Percentiles rank a stretch among this genome's conserved stretches.
phyloP scores from a whole-genome alignment of 805 yeast genomes.

The Yarrowia osloensis region DNA sequence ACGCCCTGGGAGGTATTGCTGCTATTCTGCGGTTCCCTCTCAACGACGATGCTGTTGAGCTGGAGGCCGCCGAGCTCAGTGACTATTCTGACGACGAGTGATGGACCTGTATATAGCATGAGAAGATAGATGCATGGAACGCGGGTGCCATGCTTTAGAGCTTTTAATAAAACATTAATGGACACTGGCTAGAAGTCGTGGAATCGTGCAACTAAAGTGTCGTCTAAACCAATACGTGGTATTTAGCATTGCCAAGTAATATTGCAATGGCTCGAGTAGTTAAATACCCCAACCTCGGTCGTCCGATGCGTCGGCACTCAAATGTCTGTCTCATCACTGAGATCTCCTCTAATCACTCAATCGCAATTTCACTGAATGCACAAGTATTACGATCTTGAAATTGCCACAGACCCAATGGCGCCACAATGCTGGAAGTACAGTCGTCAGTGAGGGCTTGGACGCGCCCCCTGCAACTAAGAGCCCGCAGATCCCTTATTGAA shows the following conservation, averaged over 20 bases:
- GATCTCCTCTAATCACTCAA: not conserved
- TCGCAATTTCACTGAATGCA: no score
- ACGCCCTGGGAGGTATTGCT: slow-evolving; percentile 29
- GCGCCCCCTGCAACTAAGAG: no score
- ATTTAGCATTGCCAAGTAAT: no score
- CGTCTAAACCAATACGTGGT: no score
- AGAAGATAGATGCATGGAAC: not conserved
- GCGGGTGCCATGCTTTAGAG: not conserved
- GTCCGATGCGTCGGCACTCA: no score
- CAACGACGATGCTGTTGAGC: slow-evolving; percentile 16
- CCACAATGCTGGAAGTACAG: not conserved
- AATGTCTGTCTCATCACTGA: no score
- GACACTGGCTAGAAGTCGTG: no score
- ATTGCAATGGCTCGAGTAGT: no score
- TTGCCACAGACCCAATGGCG: not conserved
- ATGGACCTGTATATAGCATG: not conserved
- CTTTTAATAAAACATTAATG: not conserved
- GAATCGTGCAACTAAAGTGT: no score
- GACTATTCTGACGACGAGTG: slow-evolving; percentile 29
- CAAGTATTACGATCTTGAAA: not conserved
- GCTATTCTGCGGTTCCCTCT: slow-evolving; percentile 28
- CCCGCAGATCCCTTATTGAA: no score
- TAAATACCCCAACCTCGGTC: no score
- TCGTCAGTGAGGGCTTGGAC: no score
- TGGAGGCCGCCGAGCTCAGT: slow-evolving; percentile 3